phyloP scores from a whole-genome alignment of 2,329 filamentous ascomycete species.

The Exophiala spinifera region DNA sequence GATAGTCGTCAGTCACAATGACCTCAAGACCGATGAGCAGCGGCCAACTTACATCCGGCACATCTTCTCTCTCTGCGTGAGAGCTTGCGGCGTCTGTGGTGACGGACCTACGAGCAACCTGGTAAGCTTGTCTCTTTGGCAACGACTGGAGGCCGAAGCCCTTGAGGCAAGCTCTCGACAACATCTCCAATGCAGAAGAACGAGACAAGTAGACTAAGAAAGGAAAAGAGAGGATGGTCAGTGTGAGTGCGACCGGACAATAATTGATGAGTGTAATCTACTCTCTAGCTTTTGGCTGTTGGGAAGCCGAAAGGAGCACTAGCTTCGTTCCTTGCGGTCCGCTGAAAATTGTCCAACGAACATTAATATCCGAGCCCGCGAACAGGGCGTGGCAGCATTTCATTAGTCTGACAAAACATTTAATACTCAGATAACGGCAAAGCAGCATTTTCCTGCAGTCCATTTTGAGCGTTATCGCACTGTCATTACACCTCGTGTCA shows the following conservation, averaged over 20 bases:
- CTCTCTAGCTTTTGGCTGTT: constrained; percentile 17
- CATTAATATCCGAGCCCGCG: neutral
- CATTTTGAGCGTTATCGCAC: too few species aligned
- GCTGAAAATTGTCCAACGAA: neutral
- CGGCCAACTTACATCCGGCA: constrained; percentile 62
- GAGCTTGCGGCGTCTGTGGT: constrained; percentile 94
- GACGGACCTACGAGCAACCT: constrained; percentile 66
- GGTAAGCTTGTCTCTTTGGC: constrained; percentile 43
- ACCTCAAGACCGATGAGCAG: constrained; percentile 28
- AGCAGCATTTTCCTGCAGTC: too few species aligned
- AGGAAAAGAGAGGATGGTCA: constrained; percentile 5
- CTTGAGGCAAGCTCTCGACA: constrained; percentile 28
- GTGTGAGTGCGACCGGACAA: constrained; percentile 2
- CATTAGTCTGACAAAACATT: too few species aligned
- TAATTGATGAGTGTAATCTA: constrained; percentile 8
- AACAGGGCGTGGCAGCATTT: too few species aligned
- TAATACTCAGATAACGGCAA: too few species aligned
- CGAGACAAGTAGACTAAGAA: constrained; percentile 3
- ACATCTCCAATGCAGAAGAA: constrained; percentile 17
- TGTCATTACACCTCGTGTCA: neutral
- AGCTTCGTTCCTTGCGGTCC: constrained; percentile 3
- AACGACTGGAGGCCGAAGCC: constrained; percentile 32
- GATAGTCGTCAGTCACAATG: constrained; percentile 1
- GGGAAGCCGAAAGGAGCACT: constrained; percentile 21
- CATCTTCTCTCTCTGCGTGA: constrained; percentile 74